Evolutionary conservation across 208 protist genomes (phyloP).

Genomic region (Acanthamoeba sp.): DNA sequence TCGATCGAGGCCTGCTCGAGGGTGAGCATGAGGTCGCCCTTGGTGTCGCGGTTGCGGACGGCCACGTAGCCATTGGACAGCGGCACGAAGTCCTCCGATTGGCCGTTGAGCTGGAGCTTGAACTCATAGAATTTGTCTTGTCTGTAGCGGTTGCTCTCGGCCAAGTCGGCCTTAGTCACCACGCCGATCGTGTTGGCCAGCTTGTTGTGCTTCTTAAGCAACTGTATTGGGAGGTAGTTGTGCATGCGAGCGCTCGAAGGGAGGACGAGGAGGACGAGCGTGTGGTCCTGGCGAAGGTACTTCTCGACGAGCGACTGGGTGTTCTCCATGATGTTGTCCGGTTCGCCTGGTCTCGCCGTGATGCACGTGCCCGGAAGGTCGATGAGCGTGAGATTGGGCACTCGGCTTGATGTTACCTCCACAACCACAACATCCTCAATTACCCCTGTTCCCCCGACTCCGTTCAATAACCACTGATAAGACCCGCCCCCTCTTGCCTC

Average conservation of each 20-base stretch:
- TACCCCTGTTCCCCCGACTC: neutral
- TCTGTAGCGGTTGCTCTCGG: neutral
- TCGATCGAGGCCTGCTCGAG: neutral
- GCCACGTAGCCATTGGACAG: slow-evolving; percentile 30
- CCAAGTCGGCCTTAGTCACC: slow-evolving; percentile 38
- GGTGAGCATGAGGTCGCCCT: neutral
- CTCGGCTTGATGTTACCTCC: neutral
- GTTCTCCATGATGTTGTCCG: slow-evolving; percentile 30
- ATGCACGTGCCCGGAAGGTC: slow-evolving; percentile 6
- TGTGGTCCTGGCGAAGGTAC: slow-evolving; percentile 8
- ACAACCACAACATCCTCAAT: neutral
- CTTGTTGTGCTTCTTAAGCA: neutral
- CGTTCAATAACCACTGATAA: too few species aligned
- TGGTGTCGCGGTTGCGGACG: slow-evolving; percentile 15
- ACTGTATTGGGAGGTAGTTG: neutral
- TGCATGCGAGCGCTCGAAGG: neutral
- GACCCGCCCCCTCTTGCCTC: neutral
- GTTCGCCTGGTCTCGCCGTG: neutral
- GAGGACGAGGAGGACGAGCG: neutral
- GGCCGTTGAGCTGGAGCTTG: neutral
- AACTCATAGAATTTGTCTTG: neutral
- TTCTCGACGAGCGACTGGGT: neutral
- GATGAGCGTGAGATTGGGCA: slow-evolving; percentile 51
- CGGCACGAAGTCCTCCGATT: neutral
- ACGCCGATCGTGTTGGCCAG: neutral